Conservation (phyloP, 768 basidiomycete genomes). For the Dictyophora rubrovolvata region DNA sequence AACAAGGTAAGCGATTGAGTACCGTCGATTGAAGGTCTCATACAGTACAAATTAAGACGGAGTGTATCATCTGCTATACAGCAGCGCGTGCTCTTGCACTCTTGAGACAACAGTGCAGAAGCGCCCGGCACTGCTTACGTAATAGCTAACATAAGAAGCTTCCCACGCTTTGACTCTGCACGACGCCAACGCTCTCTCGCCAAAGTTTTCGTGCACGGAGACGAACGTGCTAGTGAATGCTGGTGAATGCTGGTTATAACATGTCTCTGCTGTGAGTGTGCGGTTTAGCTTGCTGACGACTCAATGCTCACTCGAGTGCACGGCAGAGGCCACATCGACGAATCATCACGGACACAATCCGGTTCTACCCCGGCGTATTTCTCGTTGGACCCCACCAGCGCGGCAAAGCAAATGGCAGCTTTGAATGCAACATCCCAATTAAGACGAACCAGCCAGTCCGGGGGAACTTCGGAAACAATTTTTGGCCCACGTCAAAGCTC, state of each 20-base stretch:
- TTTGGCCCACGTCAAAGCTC: slow-evolving; percentile 28
- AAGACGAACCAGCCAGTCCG: slow-evolving; percentile 46
- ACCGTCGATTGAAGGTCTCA: background rate
- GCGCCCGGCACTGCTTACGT: no score
- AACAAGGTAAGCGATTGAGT: background rate
- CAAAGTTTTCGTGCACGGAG: background rate
- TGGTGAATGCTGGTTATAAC: background rate
- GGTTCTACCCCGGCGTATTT: slow-evolving; percentile 10
- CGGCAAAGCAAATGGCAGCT: slow-evolving; percentile 75
- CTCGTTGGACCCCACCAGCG: slow-evolving; percentile 47
- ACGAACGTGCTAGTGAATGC: no score
- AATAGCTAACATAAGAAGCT: background rate
- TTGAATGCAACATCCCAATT: slow-evolving; percentile 32
- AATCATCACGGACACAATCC: slow-evolving; percentile 4
- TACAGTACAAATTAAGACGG: background rate
- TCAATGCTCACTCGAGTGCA: background rate
- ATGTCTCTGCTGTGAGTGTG: background rate
- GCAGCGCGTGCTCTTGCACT: no score
- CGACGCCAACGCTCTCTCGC: background rate
- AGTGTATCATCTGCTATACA: background rate
- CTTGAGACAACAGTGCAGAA: no score
- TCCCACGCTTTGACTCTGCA: background rate
- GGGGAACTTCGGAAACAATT: slow-evolving; percentile 54
- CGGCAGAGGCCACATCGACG: background rate
- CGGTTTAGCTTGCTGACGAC: background rate